These are phyloP conservation scores for Coix lacrymajobi DNA, from an alignment of 176 grass and related monocot species.

Conservation along the genomic window DNA sequence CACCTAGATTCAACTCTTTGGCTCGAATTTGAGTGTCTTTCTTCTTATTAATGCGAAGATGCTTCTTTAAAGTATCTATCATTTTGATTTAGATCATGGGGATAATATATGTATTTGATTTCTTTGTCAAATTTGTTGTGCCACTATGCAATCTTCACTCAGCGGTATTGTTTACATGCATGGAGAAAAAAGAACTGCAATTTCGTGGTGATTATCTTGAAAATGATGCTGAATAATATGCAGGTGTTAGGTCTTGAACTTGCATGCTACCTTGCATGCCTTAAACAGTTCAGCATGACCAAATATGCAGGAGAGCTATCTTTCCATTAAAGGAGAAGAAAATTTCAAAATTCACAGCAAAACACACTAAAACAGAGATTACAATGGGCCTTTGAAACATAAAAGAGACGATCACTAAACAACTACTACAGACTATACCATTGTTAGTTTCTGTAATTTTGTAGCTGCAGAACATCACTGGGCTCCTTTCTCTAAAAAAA, in stretches of 20 bases:
- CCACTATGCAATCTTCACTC: not conserved
- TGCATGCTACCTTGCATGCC: not conserved
- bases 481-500: not conserved
- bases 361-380: not conserved
- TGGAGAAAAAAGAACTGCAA: not conserved
- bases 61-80: not conserved
- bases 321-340: not conserved
- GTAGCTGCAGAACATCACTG: not conserved
- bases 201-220: not conserved
- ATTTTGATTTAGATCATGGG: not conserved
- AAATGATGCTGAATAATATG: not conserved
- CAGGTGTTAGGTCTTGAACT: not conserved
- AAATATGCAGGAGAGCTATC: not conserved
- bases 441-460: not conserved
- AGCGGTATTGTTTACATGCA: not conserved
- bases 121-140: constrained; percentile 1
- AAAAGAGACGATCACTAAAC: not conserved
- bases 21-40: not conserved
- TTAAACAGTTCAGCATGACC: not conserved
- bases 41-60: not conserved
- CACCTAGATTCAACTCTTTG: not conserved
- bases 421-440: not conserved
- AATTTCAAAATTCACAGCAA: not conserved
- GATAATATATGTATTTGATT: not conserved
- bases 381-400: not conserved